phyloP scores from a whole-genome alignment of 257 asterid genomes.

The Cinchona pubescens region DNA sequence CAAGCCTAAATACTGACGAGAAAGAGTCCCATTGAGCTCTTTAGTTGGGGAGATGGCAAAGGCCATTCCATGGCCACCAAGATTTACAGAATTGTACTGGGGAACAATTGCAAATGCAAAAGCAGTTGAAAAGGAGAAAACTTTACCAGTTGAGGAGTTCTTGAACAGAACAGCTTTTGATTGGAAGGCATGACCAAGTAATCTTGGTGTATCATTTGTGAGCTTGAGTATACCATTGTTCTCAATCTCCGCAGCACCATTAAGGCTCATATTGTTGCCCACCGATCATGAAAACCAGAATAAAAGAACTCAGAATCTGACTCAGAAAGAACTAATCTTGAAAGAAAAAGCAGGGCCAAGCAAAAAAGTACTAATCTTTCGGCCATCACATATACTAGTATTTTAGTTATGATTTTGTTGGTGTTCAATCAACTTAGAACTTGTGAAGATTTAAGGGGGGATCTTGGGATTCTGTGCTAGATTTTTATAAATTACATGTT shows the following conservation, averaged over 20 bases:
- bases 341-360: conserved; percentile 26
- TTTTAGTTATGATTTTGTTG: neutral
- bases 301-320: conserved; percentile 46
- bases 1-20: conserved; percentile 63
- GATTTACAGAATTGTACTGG: conserved; percentile 26
- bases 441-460: neutral
- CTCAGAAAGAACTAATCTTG: conserved; percentile 32
- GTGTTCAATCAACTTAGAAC: neutral
- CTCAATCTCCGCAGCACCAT: conserved; percentile 51
- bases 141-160: conserved; percentile 37
- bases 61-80: conserved; percentile 76
- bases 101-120: conserved; percentile 70
- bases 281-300: conserved; percentile 44
- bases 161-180: conserved; percentile 43
- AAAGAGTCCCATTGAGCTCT: conserved; percentile 40
- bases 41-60: conserved; percentile 39
- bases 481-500: conserved; percentile 7
- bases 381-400: conserved; percentile 41
- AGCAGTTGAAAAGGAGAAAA: conserved; percentile 58
- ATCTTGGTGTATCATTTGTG: conserved; percentile 35
- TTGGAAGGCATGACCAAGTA: conserved; percentile 60
- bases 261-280: conserved; percentile 27
- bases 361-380: conserved; percentile 10
- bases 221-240: conserved; percentile 51
- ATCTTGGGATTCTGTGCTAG: neutral